Conservation (phyloP, 768 basidiomycete genomes). For the Phylloporus sp. region DNA sequence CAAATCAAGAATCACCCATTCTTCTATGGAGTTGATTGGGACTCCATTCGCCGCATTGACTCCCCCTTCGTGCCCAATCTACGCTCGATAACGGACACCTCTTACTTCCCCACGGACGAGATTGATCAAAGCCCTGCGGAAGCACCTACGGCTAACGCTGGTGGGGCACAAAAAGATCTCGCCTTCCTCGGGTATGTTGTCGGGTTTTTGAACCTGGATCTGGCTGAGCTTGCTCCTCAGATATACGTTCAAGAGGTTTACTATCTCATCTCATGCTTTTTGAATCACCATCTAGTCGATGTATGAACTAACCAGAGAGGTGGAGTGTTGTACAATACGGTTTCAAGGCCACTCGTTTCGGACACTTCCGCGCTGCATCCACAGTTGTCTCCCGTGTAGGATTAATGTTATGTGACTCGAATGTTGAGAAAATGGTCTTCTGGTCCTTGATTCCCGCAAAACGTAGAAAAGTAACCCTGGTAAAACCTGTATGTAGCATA, state of each 20-base stretch:
- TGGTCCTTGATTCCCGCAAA: too few relatives aligned
- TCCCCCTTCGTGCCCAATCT: constrained; percentile 96
- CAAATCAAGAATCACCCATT: constrained; percentile 90
- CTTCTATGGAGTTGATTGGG: constrained; percentile 96
- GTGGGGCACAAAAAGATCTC: constrained; percentile 49
- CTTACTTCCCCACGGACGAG: constrained; percentile 97
- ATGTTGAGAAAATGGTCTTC: background rate
- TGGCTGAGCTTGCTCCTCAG: constrained; percentile 32
- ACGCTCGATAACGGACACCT: constrained; percentile 89
- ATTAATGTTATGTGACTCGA: background rate
- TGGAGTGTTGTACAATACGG: background rate
- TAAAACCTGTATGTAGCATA: too few relatives aligned
- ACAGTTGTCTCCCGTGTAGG: background rate
- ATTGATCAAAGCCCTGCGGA: constrained; percentile 69
- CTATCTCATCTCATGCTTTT: constrained; percentile 54
- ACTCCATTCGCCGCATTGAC: constrained; percentile 78
- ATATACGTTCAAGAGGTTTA: constrained; percentile 78
- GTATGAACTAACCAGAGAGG: background rate
- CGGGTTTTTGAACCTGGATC: background rate
- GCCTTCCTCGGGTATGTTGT: constrained; percentile 58
- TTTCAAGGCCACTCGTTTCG: background rate
- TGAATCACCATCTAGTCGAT: constrained; percentile 18
- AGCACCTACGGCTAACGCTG: constrained; percentile 32
- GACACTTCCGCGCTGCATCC: background rate
- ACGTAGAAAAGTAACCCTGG: too few relatives aligned